These are phyloP conservation scores for Ustilago nuda DNA, from an alignment of 1,284 basidiomycete genomes.

Conservation along the genomic window DNA sequence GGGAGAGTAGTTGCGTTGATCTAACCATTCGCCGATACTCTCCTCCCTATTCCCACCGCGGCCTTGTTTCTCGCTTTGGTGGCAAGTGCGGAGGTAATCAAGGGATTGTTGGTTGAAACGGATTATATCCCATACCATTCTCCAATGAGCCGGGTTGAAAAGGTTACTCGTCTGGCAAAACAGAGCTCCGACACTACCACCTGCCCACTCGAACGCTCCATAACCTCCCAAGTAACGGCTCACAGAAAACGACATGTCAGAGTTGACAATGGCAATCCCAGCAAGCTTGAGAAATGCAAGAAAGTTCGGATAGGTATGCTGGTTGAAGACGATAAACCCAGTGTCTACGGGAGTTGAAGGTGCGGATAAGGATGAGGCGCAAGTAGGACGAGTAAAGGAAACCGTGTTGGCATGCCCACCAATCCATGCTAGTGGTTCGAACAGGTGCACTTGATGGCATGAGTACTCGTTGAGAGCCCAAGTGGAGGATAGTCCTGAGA, in stretches of 20 bases:
- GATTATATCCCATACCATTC: conserved; percentile 80
- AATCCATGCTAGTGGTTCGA: conserved; percentile 77
- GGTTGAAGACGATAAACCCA: conserved; percentile 76
- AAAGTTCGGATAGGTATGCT: conserved; percentile 84
- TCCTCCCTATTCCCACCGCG: conserved; percentile 64
- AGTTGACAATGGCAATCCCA: conserved; percentile 74
- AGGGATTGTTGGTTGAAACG: conserved; percentile 80
- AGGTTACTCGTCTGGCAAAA: conserved; percentile 55
- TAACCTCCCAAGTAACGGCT: conserved; percentile 38
- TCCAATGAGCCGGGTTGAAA: conserved; percentile 78
- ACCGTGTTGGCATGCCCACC: conserved; percentile 87
- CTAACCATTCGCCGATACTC: conserved; percentile 79
- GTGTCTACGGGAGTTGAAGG: conserved; percentile 42
- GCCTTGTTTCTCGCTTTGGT: conserved; percentile 34
- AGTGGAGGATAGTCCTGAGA: conserved; percentile 80
- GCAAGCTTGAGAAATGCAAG: conserved; percentile 77
- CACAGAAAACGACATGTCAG: conserved; percentile 83
- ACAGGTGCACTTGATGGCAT: conserved; percentile 82
- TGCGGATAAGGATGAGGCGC: conserved; percentile 15
- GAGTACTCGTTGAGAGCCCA: conserved; percentile 86
- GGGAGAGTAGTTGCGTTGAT: conserved; percentile 77
- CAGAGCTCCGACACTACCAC: conserved; percentile 35
- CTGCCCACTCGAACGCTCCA: conserved; percentile 60
- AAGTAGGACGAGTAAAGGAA: conserved; percentile 71
- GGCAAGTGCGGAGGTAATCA: conserved; percentile 62